These are phyloP conservation scores for Cymbidium sinense DNA, from an alignment of 106 monocot species.

Conservation along the genomic window DNA sequence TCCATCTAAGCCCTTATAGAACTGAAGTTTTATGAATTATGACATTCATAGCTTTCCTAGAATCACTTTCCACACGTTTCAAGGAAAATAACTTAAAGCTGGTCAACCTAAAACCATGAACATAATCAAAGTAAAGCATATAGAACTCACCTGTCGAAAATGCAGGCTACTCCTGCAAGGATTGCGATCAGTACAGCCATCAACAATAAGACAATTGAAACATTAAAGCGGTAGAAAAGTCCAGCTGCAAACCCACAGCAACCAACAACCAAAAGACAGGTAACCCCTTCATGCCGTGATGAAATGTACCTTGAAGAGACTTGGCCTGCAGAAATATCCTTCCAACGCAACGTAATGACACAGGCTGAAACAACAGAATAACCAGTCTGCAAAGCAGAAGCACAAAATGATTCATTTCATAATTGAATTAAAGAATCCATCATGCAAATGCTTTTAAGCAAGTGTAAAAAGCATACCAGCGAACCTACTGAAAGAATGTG, in stretches of 20 bases:
- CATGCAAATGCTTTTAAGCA: not conserved
- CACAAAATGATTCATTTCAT: not conserved
- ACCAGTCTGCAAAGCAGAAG: constrained; percentile 55
- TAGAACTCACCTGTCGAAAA: constrained; percentile 73
- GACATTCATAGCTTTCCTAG: not conserved
- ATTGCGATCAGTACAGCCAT: constrained; percentile 45
- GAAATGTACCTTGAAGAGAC: constrained; percentile 32
- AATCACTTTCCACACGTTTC: not conserved
- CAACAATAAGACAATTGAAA: constrained; percentile 28
- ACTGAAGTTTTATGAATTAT: not conserved
- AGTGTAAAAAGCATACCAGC: constrained; percentile 45
- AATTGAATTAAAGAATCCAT: not conserved
- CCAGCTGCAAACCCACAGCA: constrained; percentile 71
- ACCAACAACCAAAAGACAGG: constrained; percentile 61
- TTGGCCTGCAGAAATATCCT: constrained; percentile 37
- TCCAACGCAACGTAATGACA: constrained; percentile 84
- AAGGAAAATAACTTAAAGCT: not conserved
- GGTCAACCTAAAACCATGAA: not conserved
- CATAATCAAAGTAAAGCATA: not conserved
- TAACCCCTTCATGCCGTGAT: constrained; percentile 59
- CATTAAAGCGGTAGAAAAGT: constrained; percentile 66
- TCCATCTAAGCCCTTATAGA: not conserved
- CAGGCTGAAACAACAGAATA: constrained; percentile 99
- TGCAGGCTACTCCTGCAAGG: constrained; percentile 59
- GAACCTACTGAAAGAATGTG: constrained; percentile 97